Percentiles rank a stretch among this genome's conserved stretches.
These are phyloP conservation scores for Pichia phayaonensis DNA, from an alignment of 805 yeast species.

Conservation along the genomic window DNA sequence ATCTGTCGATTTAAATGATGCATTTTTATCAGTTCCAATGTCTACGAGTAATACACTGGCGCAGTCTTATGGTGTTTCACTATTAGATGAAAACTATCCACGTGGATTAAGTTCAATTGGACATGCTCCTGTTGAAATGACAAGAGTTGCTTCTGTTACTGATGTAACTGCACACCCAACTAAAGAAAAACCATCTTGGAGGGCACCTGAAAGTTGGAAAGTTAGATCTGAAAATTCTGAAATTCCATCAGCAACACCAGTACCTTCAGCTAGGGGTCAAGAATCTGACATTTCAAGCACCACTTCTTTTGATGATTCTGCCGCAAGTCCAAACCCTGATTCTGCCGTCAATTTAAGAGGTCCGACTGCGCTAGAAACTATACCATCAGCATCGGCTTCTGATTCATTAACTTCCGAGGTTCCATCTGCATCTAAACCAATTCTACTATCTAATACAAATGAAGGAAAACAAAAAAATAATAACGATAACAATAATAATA, in stretches of 20 bases:
- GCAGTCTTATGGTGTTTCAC: slow-evolving; percentile 18
- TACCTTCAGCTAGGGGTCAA: background rate
- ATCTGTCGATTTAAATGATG: background rate
- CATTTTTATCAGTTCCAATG: slow-evolving; percentile 11
- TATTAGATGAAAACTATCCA: slow-evolving; percentile 18
- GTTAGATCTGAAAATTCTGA: slow-evolving; percentile 31
- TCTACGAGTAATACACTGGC: slow-evolving; percentile 10
- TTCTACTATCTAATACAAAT: background rate
- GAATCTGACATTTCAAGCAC: background rate
- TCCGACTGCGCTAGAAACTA: background rate
- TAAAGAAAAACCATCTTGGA: slow-evolving; percentile 31
- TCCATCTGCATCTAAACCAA: background rate
- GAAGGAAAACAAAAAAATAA: background rate
- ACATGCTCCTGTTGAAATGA: slow-evolving; percentile 13
- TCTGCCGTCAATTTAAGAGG: background rate
- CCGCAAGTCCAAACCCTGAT: background rate
- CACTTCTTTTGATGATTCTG: background rate
- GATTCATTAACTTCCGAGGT: background rate
- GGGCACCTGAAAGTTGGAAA: slow-evolving; percentile 58
- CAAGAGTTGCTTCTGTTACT: slow-evolving; percentile 19
- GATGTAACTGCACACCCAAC: slow-evolving; percentile 11
- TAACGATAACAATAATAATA: no score
- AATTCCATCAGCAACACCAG: background rate
- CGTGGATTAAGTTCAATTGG: slow-evolving; percentile 16
- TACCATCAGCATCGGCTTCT: background rate